A percentile compares a stretch with the other conserved stretches of the same genome.
These are phyloP conservation scores for Diutina scorzettiae DNA, from an alignment of 1,139 yeast species.

Conservation along the genomic window DNA sequence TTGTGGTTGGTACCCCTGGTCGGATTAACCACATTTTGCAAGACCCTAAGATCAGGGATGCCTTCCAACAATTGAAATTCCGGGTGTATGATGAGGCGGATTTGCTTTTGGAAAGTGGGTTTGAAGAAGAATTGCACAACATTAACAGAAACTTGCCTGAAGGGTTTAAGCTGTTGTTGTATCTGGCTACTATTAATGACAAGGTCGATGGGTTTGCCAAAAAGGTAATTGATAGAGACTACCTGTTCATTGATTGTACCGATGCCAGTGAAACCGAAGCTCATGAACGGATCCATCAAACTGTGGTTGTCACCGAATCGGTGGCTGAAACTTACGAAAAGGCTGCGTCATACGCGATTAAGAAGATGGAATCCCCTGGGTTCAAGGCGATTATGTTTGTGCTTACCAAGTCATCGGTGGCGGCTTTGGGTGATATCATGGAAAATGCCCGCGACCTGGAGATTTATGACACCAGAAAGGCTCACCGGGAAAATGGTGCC, in stretches of 20 bases:
- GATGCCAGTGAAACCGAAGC: conserved; percentile 60
- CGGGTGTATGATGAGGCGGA: conserved; percentile 87
- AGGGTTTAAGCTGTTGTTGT: conserved; percentile 47
- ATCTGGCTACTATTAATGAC: conserved; percentile 79
- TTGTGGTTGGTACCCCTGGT: conserved; percentile 88
- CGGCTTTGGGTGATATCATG: conserved; percentile 34
- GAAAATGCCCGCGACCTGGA: conserved; percentile 9
- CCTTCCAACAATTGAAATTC: conserved; percentile 44
- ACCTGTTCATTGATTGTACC: conserved; percentile 65
- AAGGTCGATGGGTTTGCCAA: conserved; percentile 56
- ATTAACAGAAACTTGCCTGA: conserved; percentile 28
- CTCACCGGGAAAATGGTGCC: conserved; percentile 7
- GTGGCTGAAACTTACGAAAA: conserved; percentile 41
- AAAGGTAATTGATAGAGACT: conserved; percentile 50
- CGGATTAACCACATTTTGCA: conserved; percentile 55
- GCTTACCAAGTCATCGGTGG: conserved; percentile 66
- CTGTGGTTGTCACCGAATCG: conserved; percentile 37
- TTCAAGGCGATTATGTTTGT: conserved; percentile 76
- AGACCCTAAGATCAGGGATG: conserved; percentile 28
- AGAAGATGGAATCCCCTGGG: conserved; percentile 14
- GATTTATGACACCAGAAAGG: conserved; percentile 11
- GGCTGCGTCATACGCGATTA: conserved; percentile 35
- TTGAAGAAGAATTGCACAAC: conserved; percentile 47
- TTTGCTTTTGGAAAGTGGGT: conserved; percentile 66
- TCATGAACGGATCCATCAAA: conserved; percentile 67